These are phyloP conservation scores for Kernera saxatilis DNA, from an alignment of 345 rosid species.

Conservation along the genomic window DNA sequence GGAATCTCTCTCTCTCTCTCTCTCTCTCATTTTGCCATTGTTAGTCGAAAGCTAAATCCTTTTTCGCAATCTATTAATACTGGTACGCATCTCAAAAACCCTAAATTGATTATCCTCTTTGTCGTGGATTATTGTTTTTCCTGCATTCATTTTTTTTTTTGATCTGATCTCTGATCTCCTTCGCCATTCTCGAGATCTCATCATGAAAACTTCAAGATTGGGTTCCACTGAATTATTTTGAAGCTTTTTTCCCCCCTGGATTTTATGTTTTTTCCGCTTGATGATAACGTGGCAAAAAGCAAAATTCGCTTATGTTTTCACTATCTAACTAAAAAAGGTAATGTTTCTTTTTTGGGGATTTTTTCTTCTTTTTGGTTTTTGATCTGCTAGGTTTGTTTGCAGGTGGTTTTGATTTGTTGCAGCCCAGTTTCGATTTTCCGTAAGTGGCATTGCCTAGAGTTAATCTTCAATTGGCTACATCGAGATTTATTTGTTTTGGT, in stretches of 20 bases:
- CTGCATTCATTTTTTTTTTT: neutral
- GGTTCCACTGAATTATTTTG: slow-evolving; percentile 11
- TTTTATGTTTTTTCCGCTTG: neutral
- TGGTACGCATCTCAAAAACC: slow-evolving; percentile 40
- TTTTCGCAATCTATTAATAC: slow-evolving; percentile 7
- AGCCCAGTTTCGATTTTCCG: slow-evolving; percentile 7
- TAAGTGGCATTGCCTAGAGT: slow-evolving; percentile 24
- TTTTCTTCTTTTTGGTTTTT: neutral
- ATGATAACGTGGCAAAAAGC: neutral
- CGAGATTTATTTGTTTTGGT: neutral
- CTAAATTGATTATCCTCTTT: slow-evolving; percentile 22
- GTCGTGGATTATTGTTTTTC: slow-evolving; percentile 7
- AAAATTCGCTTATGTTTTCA: neutral
- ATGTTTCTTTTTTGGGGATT: slow-evolving; percentile 4
- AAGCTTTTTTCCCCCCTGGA: slow-evolving; percentile 8
- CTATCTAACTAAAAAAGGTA: slow-evolving; percentile 2
- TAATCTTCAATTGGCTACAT: slow-evolving; percentile 11
- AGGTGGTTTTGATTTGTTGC: slow-evolving; percentile 26
- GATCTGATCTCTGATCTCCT: slow-evolving; percentile 26
- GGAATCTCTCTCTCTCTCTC: slow-evolving; percentile 9
- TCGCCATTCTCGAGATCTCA: slow-evolving; percentile 36
- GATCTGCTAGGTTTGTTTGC: slow-evolving; percentile 24
- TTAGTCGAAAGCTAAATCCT: slow-evolving; percentile 25
- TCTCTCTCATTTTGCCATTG: slow-evolving; percentile 23
- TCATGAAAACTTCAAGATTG: slow-evolving; percentile 1